phyloP scores from a whole-genome alignment of 2,329 filamentous ascomycete genomes.

The Diaporthe citriasiana region DNA sequence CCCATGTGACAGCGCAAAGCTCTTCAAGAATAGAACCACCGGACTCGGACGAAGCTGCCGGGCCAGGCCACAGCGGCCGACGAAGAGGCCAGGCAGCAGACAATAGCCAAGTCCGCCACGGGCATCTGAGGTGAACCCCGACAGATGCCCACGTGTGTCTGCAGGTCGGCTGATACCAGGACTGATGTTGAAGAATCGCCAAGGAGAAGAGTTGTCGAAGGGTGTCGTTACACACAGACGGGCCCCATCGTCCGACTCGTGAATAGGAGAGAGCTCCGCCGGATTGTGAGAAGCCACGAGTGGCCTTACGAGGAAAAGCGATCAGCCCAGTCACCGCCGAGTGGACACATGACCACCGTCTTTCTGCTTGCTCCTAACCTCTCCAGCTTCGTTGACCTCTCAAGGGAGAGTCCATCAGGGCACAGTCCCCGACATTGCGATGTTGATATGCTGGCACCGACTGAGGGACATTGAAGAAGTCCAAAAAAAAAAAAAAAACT shows the following conservation, averaged over 20 bases:
- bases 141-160: background rate
- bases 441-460: background rate
- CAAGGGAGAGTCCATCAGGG: background rate
- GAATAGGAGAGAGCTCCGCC: background rate
- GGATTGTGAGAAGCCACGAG: background rate
- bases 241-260: constrained; percentile 17
- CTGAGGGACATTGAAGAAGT: too few species aligned
- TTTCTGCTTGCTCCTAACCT: background rate
- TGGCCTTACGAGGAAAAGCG: background rate
- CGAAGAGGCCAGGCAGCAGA: background rate
- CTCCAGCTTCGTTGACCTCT: background rate
- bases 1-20: constrained; percentile 5
- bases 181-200: background rate
- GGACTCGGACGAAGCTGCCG: constrained; percentile 4
- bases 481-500: too few species aligned
- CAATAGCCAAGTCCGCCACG: background rate
- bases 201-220: background rate
- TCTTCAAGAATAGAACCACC: constrained; percentile 8
- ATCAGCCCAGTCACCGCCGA: background rate
- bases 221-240: background rate
- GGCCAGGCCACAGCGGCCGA: constrained; percentile 5
- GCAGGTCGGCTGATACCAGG: background rate
- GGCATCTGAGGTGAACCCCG: background rate
- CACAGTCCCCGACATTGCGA: background rate
- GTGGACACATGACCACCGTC: background rate